phyloP scores from a whole-genome alignment of 345 rosid species.

The Hibiscus syriacus region DNA sequence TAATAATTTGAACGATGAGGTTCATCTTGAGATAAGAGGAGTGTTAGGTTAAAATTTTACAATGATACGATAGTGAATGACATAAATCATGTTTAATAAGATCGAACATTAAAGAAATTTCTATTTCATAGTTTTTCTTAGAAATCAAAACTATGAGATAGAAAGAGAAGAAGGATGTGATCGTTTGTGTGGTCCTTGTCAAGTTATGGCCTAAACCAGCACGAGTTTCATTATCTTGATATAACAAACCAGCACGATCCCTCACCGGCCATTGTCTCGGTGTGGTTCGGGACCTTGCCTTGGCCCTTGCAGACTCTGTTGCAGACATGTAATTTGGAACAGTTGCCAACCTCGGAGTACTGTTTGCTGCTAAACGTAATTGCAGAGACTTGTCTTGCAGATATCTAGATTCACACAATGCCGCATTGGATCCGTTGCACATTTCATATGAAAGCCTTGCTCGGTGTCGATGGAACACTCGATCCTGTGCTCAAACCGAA shows the following conservation, averaged over 20 bases:
- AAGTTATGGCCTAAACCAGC: no score
- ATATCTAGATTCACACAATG: slow-evolving; percentile 45
- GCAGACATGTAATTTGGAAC: slow-evolving; percentile 78
- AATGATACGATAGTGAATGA: no score
- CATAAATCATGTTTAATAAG: no score
- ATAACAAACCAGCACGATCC: slow-evolving; percentile 12
- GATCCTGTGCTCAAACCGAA: slow-evolving; percentile 71
- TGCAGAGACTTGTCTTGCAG: slow-evolving; percentile 41
- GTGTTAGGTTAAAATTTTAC: no score
- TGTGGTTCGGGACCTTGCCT: slow-evolving; percentile 60
- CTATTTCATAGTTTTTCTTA: no score
- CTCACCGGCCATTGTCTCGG: slow-evolving; percentile 54
- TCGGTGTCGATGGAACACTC: slow-evolving; percentile 47
- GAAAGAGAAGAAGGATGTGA: no score
- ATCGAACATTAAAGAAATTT: no score
- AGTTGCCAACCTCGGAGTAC: slow-evolving; percentile 35
- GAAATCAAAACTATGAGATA: no score
- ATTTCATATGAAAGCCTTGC: slow-evolving; percentile 36
- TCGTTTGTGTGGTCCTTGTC: no score
- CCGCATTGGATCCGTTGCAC: slow-evolving; percentile 32
- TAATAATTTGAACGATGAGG: no score
- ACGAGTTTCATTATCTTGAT: no score
- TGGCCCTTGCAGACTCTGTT: slow-evolving; percentile 78
- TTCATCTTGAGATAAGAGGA: no score
- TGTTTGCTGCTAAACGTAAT: slow-evolving; percentile 48